These are phyloP conservation scores for Pelargonium australe DNA, from an alignment of 441 rosid genomes.

Conservation along the genomic window DNA sequence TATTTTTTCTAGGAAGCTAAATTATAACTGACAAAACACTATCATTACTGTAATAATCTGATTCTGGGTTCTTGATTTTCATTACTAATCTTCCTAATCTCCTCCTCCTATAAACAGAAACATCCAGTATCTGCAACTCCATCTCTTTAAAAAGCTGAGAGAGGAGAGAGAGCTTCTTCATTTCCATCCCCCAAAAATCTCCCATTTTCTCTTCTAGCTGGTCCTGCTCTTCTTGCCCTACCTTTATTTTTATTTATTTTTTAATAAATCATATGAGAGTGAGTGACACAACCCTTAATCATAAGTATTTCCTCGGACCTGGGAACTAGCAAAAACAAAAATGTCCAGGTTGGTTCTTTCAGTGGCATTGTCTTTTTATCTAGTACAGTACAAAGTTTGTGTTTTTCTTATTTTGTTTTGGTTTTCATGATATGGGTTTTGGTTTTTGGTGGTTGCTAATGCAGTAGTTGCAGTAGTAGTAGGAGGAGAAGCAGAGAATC, in stretches of 20 bases:
- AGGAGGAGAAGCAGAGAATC: conserved; percentile 18
- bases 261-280: not conserved
- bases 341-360: conserved; percentile 5
- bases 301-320: not conserved
- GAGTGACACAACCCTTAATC: not conserved
- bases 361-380: not conserved
- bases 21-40: too few species aligned
- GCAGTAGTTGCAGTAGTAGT: not conserved
- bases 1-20: too few species aligned
- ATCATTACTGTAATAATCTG: too few species aligned
- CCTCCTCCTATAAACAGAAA: too few species aligned
- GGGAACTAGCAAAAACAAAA: not conserved
- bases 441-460: not conserved
- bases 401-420: not conserved
- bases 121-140: too few species aligned
- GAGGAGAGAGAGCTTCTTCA: not conserved
- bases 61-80: too few species aligned
- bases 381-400: not conserved
- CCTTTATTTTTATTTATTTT: not conserved
- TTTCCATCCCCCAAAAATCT: not conserved
- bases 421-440: not conserved
- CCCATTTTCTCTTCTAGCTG: not conserved
- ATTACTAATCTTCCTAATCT: too few species aligned
- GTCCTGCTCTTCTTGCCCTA: not conserved
- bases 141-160: too few species aligned